phyloP scores from a whole-genome alignment of 768 basidiomycete genomes.

The Exsudoporus frostii region DNA sequence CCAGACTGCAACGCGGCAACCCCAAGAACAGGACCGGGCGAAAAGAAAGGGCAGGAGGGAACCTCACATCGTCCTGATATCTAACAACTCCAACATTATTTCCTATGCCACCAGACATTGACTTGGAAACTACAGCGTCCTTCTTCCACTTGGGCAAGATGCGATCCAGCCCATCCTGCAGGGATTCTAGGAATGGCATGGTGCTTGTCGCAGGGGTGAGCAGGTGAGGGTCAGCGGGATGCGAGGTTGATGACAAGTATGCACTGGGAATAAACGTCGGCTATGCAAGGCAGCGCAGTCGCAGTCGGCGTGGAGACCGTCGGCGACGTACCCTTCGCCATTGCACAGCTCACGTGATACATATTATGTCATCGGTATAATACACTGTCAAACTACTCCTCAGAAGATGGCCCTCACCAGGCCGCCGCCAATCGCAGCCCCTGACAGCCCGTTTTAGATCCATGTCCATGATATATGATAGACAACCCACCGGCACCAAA shows the following conservation, averaged over 20 bases:
- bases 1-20: constrained; percentile 16
- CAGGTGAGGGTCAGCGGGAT: not conserved
- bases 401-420: constrained; percentile 49
- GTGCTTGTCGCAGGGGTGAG: not conserved
- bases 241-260: constrained; percentile 5
- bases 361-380: constrained; percentile 17
- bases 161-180: constrained; percentile 31
- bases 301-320: constrained; percentile 4
- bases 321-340: not conserved
- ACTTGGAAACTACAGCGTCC: constrained; percentile 25
- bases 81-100: constrained; percentile 55
- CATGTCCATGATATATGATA: not conserved
- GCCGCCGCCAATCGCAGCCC: constrained; percentile 51
- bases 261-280: not conserved
- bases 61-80: constrained; percentile 72
- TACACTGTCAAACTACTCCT: not conserved
- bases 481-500: constrained; percentile 64
- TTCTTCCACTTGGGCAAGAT: constrained; percentile 24
- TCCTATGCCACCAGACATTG: constrained; percentile 55
- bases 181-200: constrained; percentile 30
- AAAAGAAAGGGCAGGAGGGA: not conserved
- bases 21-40: not conserved
- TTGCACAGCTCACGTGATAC: constrained; percentile 21
- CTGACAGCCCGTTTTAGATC: constrained; percentile 21
- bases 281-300: constrained; percentile 12